Conservation (phyloP, 306 rosid species). For the Quercus cerris region DNA sequence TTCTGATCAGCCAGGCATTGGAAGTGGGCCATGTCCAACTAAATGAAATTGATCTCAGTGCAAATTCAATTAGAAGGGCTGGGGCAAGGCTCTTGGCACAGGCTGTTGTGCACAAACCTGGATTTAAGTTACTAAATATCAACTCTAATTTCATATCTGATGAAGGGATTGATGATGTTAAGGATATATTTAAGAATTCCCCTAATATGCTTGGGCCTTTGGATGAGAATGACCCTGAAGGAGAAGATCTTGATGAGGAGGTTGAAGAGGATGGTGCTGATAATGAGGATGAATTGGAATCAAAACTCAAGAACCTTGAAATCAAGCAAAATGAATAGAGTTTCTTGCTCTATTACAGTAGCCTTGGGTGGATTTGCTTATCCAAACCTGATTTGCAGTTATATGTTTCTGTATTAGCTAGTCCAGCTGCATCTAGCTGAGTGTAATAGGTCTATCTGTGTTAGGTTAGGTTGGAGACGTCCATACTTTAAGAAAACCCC, state of each 20-base stretch:
- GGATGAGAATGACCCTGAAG: constrained; percentile 91
- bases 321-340: constrained; percentile 49
- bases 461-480: constrained; percentile 29
- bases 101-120: constrained; percentile 62
- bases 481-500: constrained; percentile 1
- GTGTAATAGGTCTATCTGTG: constrained; percentile 20
- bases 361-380: constrained; percentile 9
- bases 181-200: constrained; percentile 50
- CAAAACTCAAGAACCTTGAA: constrained; percentile 62
- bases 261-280: constrained; percentile 55
- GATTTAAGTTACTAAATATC: constrained; percentile 69
- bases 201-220: constrained; percentile 62
- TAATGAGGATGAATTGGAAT: constrained; percentile 57
- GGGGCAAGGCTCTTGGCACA: constrained; percentile 83
- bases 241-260: constrained; percentile 60
- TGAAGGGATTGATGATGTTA: constrained; percentile 70
- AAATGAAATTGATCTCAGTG: constrained; percentile 69
- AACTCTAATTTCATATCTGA: constrained; percentile 72
- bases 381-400: constrained; percentile 21
- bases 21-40: constrained; percentile 64
- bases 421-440: constrained; percentile 9
- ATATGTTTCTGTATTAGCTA: constrained; percentile 12
- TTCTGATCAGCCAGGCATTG: constrained; percentile 59
- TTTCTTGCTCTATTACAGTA: background rate
- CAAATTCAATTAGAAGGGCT: constrained; percentile 61